Conservation (phyloP, 2,329 filamentous ascomycete species). For the Epichloe elymi region DNA sequence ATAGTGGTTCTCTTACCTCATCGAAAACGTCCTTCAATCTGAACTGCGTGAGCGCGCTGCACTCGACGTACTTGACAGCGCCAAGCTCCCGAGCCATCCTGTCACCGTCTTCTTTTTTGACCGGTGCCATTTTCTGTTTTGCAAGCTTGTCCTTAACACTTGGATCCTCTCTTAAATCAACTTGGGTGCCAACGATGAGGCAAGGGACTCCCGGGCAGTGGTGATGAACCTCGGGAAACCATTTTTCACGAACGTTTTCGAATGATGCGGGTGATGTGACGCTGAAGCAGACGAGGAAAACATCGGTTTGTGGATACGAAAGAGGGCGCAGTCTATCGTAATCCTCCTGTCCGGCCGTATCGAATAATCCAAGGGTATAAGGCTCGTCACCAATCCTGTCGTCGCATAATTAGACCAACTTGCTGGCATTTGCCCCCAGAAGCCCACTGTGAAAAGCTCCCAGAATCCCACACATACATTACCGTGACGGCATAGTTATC, state of each 20-base stretch:
- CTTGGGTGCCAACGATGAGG: conserved; percentile 94
- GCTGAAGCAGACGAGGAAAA: conserved; percentile 97
- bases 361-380: conserved; percentile 92
- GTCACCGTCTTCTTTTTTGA: conserved; percentile 85
- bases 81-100: conserved; percentile 95
- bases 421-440: neutral
- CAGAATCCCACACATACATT: conserved; percentile 57
- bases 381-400: conserved; percentile 95
- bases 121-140: conserved; percentile 93
- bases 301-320: conserved; percentile 96
- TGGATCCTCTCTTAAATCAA: conserved; percentile 82
- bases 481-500: conserved; percentile 99
- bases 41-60: conserved; percentile 93
- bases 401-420: conserved; percentile 8
- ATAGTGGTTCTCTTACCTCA: conserved; percentile 50
- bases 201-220: conserved; percentile 97
- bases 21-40: conserved; percentile 99
- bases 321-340: conserved; percentile 93
- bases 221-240: conserved; percentile 97
- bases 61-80: conserved; percentile 97
- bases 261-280: conserved; percentile 96
- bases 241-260: conserved; percentile 98
- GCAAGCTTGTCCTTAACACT: conserved; percentile 80
- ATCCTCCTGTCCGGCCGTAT: conserved; percentile 98
- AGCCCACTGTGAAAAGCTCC: neutral